Evolutionary conservation across 2,329 filamentous ascomycete species (phyloP).

Genomic region (Cytospora chrysosperma): DNA sequence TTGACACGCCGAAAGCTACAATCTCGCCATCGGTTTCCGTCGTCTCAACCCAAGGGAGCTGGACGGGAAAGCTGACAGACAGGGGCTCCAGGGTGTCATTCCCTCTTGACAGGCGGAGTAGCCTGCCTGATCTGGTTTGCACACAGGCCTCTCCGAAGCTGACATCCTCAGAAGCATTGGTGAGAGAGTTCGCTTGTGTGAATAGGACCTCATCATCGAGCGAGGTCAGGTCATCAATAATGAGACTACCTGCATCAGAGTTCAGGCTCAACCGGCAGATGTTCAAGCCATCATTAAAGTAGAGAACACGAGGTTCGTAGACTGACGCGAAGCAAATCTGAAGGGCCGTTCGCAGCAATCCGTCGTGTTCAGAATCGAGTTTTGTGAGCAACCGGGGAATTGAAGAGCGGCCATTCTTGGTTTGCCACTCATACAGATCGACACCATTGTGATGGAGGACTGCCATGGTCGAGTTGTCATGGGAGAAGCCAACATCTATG

Average conservation of each 20-base stretch:
- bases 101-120: constrained; percentile 39
- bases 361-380: constrained; percentile 39
- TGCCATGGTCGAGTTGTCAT: constrained; percentile 63
- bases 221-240: constrained; percentile 25
- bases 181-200: constrained; percentile 11
- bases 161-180: background rate
- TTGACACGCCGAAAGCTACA: constrained; percentile 64
- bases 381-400: constrained; percentile 42
- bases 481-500: constrained; percentile 73
- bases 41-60: constrained; percentile 55
- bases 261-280: constrained; percentile 17
- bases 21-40: constrained; percentile 41
- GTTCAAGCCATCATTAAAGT: constrained; percentile 30
- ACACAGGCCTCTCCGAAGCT: constrained; percentile 37
- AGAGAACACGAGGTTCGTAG: constrained; percentile 33
- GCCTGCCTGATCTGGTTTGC: constrained; percentile 47
- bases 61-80: constrained; percentile 41
- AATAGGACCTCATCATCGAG: constrained; percentile 22
- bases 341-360: constrained; percentile 34
- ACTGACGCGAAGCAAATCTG: constrained; percentile 34
- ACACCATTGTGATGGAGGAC: constrained; percentile 68
- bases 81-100: constrained; percentile 35
- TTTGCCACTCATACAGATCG: constrained; percentile 68
- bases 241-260: constrained; percentile 21
- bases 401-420: constrained; percentile 53